These are phyloP conservation scores for Hypoxylon sp. DNA, from an alignment of 2,329 filamentous ascomycete species.

Conservation along the genomic window DNA sequence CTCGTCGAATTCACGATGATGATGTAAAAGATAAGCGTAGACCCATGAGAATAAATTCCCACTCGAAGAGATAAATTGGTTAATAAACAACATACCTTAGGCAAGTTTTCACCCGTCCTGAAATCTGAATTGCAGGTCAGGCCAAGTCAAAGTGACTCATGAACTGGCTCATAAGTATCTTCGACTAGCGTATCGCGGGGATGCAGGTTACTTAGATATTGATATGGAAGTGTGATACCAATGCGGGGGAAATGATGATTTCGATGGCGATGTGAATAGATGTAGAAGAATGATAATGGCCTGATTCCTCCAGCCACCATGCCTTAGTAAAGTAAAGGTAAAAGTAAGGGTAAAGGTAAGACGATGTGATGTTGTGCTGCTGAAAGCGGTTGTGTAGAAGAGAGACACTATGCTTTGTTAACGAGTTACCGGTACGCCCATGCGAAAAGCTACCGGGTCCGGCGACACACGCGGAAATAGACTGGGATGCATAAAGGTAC, in stretches of 20 bases:
- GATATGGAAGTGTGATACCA: constrained; percentile 11
- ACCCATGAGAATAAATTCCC: no score
- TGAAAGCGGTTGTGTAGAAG: constrained; percentile 39
- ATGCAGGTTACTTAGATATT: not conserved
- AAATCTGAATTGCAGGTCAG: constrained; percentile 8
- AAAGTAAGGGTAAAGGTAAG: no score
- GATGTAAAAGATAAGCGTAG: no score
- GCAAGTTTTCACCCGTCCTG: constrained; percentile 13
- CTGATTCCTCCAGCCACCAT: constrained; percentile 23
- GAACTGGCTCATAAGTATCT: constrained; percentile 15
- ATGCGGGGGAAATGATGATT: no score
- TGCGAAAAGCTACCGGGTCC: constrained; percentile 36
- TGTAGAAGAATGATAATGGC: constrained; percentile 38
- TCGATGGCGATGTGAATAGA: constrained; percentile 24
- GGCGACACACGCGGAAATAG: constrained; percentile 30
- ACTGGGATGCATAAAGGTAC: constrained; percentile 36
- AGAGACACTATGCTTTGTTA: constrained; percentile 36
- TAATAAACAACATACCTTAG: no score
- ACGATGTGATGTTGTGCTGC: constrained; percentile 12
- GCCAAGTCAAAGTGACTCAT: constrained; percentile 3
- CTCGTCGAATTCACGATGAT: no score
- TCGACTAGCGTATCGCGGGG: not conserved
- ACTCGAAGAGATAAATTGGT: no score
- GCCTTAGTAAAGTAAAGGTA: no score
- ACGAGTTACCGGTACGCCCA: constrained; percentile 4